Base-by-base conservation (phyloP, 179 eudicot species). In the Silene noctiflora region DNA sequence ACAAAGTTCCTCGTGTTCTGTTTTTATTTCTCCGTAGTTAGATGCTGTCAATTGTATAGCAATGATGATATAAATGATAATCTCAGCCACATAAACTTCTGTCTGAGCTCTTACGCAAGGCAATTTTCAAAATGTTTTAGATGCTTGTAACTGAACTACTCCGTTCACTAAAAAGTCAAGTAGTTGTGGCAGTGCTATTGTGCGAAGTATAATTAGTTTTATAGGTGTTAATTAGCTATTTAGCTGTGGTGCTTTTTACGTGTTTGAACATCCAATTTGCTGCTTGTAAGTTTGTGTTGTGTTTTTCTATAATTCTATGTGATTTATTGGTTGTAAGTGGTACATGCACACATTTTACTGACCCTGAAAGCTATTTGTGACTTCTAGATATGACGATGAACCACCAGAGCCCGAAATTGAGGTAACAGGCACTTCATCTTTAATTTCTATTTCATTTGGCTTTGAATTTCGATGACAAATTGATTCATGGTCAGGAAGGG, bases 331-430 rank as follows among this genome's bases (percentile, higher is more conserved):
- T 0, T 4, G n/a, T 12, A 56, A 55, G 25, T 12, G 5, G 6
- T 22, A 58, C 4, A 4, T 8, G 16, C 39, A 1, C 17, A 1
- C 48, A 21, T 19, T 79, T 71, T 8, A 19, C 59, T 78, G 70
- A 72, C 71, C 12, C 69, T 19, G 33, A n/a, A 69, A 4, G 24
- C 16, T 44, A 19, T 14, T 59, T 75, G 73, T 3, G 42, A 8
- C 48, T 61, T 87, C 68, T 78, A 94, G 98, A 73, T 94, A 92
- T 5, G 88, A 89, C 71, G 97, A 94, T 67, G 98, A 92, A 89
- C 98, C 97, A 8, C 60, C 80, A n/a, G 96, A 93, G 79, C 95
- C 97, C 4, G 98, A 92, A 82, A 84, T 78, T 60, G 96, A 90
- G 75, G 97, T 91, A 74, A 87, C 16, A 78, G 25, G 46, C 29